Evolutionary conservation across 192 early-diverging fungal species (phyloP).

Genomic region (Thoreauomyces humboldtii): DNA sequence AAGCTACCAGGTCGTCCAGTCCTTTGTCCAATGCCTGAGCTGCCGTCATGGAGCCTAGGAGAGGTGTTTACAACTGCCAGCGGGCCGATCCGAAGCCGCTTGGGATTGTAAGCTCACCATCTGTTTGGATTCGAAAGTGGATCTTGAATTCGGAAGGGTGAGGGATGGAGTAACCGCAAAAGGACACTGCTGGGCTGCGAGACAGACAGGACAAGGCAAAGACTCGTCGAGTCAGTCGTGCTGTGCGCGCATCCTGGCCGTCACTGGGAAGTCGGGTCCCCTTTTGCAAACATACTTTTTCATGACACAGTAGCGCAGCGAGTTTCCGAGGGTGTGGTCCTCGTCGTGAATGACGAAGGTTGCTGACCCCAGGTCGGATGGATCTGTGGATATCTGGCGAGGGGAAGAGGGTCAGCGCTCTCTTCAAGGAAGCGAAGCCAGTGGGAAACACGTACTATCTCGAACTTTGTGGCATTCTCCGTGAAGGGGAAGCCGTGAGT

Average conservation of each 20-base stretch:
- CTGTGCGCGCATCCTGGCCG: too few species aligned
- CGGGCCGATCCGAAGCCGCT: neutral
- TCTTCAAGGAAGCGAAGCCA: neutral
- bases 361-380: constrained; percentile 67
- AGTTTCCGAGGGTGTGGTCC: constrained; percentile 96
- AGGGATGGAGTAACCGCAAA: constrained; percentile 95
- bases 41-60: constrained; percentile 70
- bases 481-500: constrained; percentile 37
- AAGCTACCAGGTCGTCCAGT: constrained; percentile 72
- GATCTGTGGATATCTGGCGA: constrained; percentile 37
- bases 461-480: constrained; percentile 37
- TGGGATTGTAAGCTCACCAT: constrained; percentile 48
- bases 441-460: constrained; percentile 31
- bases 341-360: constrained; percentile 91
- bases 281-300: constrained; percentile 83
- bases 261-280: too few species aligned
- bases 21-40: constrained; percentile 84
- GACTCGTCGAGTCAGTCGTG: too few species aligned
- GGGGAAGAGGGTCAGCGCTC: neutral
- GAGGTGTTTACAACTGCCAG: neutral
- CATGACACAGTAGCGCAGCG: constrained; percentile 89
- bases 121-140: constrained; percentile 92
- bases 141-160: constrained; percentile 94
- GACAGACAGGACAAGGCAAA: neutral
- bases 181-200: constrained; percentile 79